Percentiles rank a stretch among this genome's conserved stretches.
These are phyloP conservation scores for Claviceps quebecensis DNA, from an alignment of 2,329 filamentous ascomycete genomes.

Conservation along the genomic window DNA sequence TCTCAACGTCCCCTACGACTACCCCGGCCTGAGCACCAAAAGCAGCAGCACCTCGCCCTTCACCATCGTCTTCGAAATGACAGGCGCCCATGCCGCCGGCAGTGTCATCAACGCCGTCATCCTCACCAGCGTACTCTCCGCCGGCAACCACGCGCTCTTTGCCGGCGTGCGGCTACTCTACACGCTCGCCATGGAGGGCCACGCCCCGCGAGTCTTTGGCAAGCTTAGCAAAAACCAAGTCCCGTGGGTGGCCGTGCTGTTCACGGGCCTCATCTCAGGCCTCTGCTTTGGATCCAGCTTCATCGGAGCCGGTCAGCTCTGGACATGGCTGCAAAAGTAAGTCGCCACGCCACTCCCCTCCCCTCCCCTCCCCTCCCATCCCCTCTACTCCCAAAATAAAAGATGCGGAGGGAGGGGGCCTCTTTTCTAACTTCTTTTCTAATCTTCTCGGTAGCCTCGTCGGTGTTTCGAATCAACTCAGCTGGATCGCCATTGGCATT, in stretches of 20 bases:
- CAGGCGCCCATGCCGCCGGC: slow-evolving; percentile 36
- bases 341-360: slow-evolving; percentile 5
- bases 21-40: slow-evolving; percentile 19
- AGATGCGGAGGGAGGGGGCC: neutral
- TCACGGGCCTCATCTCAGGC: slow-evolving; percentile 40
- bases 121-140: slow-evolving; percentile 22
- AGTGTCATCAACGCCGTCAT: slow-evolving; percentile 47
- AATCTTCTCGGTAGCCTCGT: slow-evolving; percentile 32
- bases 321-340: slow-evolving; percentile 53
- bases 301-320: slow-evolving; percentile 50
- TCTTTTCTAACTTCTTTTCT: neutral
- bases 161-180: slow-evolving; percentile 21
- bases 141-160: slow-evolving; percentile 24
- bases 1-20: slow-evolving; percentile 43
- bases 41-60: slow-evolving; percentile 23
- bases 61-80: slow-evolving; percentile 46
- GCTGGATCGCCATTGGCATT: slow-evolving; percentile 51
- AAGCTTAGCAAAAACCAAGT: slow-evolving; percentile 21
- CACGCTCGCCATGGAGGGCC: slow-evolving; percentile 24
- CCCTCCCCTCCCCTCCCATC: too few relatives aligned
- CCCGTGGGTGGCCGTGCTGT: slow-evolving; percentile 28
- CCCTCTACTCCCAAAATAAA: neutral
- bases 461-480: slow-evolving; percentile 53
- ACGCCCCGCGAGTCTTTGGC: slow-evolving; percentile 42
- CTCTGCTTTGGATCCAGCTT: slow-evolving; percentile 52